Base-by-base conservation (phyloP, 306 rosid genomes). In the Dalbergia oliveri region DNA sequence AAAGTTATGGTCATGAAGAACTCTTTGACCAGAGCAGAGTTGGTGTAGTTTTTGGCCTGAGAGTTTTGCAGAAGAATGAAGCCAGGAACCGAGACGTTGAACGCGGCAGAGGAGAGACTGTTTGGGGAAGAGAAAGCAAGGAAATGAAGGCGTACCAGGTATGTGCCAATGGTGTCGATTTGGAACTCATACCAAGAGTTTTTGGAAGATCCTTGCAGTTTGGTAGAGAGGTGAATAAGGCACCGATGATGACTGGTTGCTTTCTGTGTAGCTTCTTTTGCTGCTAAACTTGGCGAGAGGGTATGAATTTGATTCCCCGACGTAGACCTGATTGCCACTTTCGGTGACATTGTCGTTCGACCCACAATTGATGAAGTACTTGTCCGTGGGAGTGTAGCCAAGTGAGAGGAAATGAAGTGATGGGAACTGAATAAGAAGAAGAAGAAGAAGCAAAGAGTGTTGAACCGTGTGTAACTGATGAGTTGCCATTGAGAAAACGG, bases 141-240 rank as follows among this genome's bases (percentile, higher is more conserved):
- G 84, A 91, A 91, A 64, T 91, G 91, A 23, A 89, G 85, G 51
- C 91, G 91, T 23, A 89, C 67, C 43, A 86, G 3, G 76, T 85
- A 83, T 50, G 80, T 72, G 23, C 75, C 81, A 13, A 0, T 18
- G 4, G 69, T 3, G 0, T 4, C 4, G 19, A 78, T 60, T 0
- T 0, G 8, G 79, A 86, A 84, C 35, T 80, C 0, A 2, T 79
- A 26, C 31, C 31, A 53, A 59, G 79, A 78, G 41, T 37, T 37
- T 7, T 12, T 0, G 3, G 58, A 73, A 82, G 19, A 72, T 11
- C 68, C 87, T 89, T 21, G 87, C 86, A 1, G 88, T 78, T 61
- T 34, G 84, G 69, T 88, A 75, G 0, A 80, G 83, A 45, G 71
- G 19, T 23, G 47, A 70, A 23, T 26, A 26, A 35, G 79, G 11